Conservation (phyloP, 2,329 filamentous ascomycete genomes). For the Lachnum nothofagi region DNA sequence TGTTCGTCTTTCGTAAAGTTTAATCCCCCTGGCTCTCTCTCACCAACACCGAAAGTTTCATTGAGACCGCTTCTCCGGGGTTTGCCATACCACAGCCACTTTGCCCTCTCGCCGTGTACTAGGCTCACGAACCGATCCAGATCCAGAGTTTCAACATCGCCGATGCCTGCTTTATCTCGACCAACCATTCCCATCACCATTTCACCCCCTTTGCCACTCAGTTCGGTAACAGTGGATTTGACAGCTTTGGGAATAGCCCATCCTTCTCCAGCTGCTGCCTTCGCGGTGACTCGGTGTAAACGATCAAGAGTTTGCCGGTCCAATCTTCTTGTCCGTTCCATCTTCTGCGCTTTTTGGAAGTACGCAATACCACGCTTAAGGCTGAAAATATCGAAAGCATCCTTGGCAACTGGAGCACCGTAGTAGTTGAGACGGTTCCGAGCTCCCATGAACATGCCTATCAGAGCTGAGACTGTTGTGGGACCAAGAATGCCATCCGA, state of each 20-base stretch:
- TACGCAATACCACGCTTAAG: slow-evolving; percentile 79
- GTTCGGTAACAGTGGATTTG: slow-evolving; percentile 89
- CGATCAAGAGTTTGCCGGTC: slow-evolving; percentile 78
- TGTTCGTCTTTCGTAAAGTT: slow-evolving; percentile 55
- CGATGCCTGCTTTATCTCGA: slow-evolving; percentile 78
- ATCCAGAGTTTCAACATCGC: slow-evolving; percentile 87
- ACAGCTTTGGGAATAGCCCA: slow-evolving; percentile 93
- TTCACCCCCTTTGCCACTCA: slow-evolving; percentile 89
- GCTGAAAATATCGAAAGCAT: slow-evolving; percentile 78
- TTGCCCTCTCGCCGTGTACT: slow-evolving; percentile 73
- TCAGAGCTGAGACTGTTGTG: slow-evolving; percentile 79
- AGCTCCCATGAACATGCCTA: slow-evolving; percentile 85
- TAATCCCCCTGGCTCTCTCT: slow-evolving; percentile 42
- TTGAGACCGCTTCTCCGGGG: slow-evolving; percentile 58
- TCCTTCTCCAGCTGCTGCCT: slow-evolving; percentile 80
- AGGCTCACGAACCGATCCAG: slow-evolving; percentile 77
- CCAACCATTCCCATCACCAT: slow-evolving; percentile 94
- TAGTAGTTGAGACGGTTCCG: slow-evolving; percentile 82
- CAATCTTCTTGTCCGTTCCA: slow-evolving; percentile 71
- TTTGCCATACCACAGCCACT: slow-evolving; percentile 95
- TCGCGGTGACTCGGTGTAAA: slow-evolving; percentile 78
- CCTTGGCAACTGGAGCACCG: slow-evolving; percentile 79
- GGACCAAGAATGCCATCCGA: slow-evolving; percentile 89
- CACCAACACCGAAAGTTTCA: slow-evolving; percentile 41
- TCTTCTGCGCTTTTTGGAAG: slow-evolving; percentile 85